Evolutionary conservation across 768 basidiomycete species (phyloP), one percentile per base, ranked within the genome.

Genomic region (Pholiota microspora): DNA sequence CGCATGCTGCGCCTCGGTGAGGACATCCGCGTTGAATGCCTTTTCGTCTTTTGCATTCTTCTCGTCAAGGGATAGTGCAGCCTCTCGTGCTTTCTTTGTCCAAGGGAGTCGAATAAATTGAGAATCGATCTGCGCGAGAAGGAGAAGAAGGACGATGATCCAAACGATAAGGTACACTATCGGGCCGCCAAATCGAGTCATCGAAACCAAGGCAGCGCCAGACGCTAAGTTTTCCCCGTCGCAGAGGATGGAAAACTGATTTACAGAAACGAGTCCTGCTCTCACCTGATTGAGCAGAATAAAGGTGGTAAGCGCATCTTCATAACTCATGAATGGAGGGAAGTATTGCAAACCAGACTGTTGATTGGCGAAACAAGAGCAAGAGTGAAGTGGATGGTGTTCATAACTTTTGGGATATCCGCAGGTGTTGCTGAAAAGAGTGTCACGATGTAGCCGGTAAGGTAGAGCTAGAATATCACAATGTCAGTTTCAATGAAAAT

Each of bases 231-330:
- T 74, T 2, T 73, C 67, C 4, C 85, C 85, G 54, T 83, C 70
- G 61, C 89, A 91, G 3, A 89, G 78, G 2, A 92, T 71, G 8
- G 83, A 84, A 69, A 92, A 93, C 2, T 89, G 67, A 62, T 92
- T 91, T 59, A 88, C 76, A 0, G 89, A 87, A n/a, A 92, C 81
- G n/a, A 93, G 76, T 2, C 80, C 79, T 0, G 88, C 82, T 40
- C 90, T 78, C 36, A 81, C 66, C 88, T 42, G 12, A 31, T 6
- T 31, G 6, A 31, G 6, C n/a, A 36, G 21, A 23, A 42, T 3
- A 7, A 12, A 7, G 8, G 21, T 31, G 6, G 12, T 12, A 23
- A 23, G 21, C 88, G 3, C 18, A 42, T 23, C 4, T 42, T 21
- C 7, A 21, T n/a, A n/a, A 21, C 12, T 42, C 21, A 16, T 18